A percentile compares a stretch with the other conserved stretches of the same genome.
Conservation (phyloP, 2,329 filamentous ascomycete species). For the Phialocephala subalpina region DNA sequence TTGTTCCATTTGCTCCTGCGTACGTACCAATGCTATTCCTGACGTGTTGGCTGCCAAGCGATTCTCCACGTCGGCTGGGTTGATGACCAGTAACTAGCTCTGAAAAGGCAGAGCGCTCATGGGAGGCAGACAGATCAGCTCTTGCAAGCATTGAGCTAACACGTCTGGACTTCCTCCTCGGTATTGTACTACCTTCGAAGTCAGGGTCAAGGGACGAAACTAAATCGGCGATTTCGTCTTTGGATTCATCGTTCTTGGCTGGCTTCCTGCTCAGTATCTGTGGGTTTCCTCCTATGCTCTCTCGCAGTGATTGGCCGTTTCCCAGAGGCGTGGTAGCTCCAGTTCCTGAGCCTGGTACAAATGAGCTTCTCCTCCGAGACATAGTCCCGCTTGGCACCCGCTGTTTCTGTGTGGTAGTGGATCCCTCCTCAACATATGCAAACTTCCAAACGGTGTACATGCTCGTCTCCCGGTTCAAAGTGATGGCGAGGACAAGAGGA, state of each 20-base stretch:
- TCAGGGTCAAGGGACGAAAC: constrained; percentile 78
- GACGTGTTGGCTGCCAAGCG: constrained; percentile 72
- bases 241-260: constrained; percentile 34
- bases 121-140: constrained; percentile 84
- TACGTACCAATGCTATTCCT: constrained; percentile 63
- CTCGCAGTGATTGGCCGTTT: constrained; percentile 68
- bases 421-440: constrained; percentile 75
- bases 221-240: constrained; percentile 59
- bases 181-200: constrained; percentile 59
- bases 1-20: constrained; percentile 41
- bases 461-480: constrained; percentile 78
- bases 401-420: constrained; percentile 50
- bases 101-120: constrained; percentile 81
- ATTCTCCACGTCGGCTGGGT: constrained; percentile 61
- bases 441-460: constrained; percentile 88
- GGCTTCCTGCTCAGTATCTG: constrained; percentile 30
- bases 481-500: constrained; percentile 78
- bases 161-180: constrained; percentile 72
- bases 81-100: constrained; percentile 64
- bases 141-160: constrained; percentile 92
- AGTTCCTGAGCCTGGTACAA: constrained; percentile 74
- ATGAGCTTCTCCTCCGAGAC: constrained; percentile 63
- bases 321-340: constrained; percentile 78
- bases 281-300: constrained; percentile 70
- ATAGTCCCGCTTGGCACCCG: constrained; percentile 46